A percentile compares a stretch with the other conserved stretches of the same genome.
These are phyloP conservation scores for Lactifluus hygrophoroides DNA, from an alignment of 768 basidiomycete genomes.

Conservation along the genomic window DNA sequence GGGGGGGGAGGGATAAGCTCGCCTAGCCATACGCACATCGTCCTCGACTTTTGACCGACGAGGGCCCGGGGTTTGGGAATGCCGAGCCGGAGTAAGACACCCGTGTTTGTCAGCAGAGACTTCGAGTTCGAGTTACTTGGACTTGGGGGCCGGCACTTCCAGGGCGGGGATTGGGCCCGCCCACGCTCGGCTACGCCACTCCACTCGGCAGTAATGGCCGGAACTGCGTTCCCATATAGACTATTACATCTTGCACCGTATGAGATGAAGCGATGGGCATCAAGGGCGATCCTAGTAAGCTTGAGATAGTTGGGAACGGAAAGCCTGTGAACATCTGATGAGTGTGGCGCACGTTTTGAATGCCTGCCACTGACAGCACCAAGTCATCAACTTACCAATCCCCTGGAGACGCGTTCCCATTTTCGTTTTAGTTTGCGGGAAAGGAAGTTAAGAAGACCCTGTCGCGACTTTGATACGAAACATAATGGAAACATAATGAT, in stretches of 20 bases:
- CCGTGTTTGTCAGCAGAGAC: not conserved
- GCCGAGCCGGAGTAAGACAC: not conserved
- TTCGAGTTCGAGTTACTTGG: not conserved
- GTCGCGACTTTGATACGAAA: conserved; percentile 5
- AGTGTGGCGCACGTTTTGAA: not conserved
- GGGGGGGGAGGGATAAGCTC: not conserved
- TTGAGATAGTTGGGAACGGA: not conserved
- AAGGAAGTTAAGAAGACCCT: not conserved
- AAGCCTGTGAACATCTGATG: conserved; percentile 5
- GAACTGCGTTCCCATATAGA: not conserved
- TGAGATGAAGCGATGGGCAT: not conserved
- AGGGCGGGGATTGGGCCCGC: no score
- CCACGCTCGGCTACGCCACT: not conserved
- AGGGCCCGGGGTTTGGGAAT: not conserved
- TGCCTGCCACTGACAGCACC: conserved; percentile 5
- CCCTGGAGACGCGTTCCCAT: conserved; percentile 8
- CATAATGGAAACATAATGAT: conserved; percentile 20
- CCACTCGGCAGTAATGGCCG: conserved; percentile 2
- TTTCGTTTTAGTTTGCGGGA: conserved; percentile 7
- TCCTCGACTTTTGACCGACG: not conserved
- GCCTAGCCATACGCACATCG: not conserved
- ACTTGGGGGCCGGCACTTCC: no score
- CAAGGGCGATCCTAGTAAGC: not conserved
- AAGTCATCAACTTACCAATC: conserved; percentile 12
- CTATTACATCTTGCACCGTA: not conserved